Conservation (phyloP, 2,329 filamentous ascomycete genomes). For the Botrytis medusae region DNA sequence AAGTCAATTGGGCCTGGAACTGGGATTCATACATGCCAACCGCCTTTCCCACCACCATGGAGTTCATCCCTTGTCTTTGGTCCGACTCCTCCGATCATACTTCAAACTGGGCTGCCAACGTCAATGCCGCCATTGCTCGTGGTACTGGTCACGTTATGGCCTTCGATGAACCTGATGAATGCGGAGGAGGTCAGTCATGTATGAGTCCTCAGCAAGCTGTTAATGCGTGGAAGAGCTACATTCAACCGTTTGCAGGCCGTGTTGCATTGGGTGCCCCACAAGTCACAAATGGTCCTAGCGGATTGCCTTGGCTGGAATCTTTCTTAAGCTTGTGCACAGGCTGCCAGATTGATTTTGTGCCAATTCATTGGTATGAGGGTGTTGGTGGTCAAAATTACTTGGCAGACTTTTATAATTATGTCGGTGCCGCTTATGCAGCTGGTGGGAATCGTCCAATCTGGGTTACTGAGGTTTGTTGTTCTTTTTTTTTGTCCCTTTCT, state of each 20-base stretch:
- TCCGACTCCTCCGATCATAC: slow-evolving; percentile 33
- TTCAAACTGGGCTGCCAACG: not conserved
- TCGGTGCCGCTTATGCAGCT: not conserved
- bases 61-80: slow-evolving; percentile 69
- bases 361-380: slow-evolving; percentile 50
- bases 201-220: slow-evolving; percentile 41
- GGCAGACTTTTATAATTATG: slow-evolving; percentile 29
- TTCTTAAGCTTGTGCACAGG: slow-evolving; percentile 45
- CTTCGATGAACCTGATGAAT: slow-evolving; percentile 71
- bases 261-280: slow-evolving; percentile 48
- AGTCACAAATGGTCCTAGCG: slow-evolving; percentile 47
- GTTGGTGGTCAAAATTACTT: slow-evolving; percentile 45
- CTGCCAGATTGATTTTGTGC: slow-evolving; percentile 48
- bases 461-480: slow-evolving; percentile 12
- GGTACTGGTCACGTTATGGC: slow-evolving; percentile 59
- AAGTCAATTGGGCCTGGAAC: slow-evolving; percentile 60
- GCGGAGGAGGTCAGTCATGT: slow-evolving; percentile 52
- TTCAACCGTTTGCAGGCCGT: slow-evolving; percentile 46
- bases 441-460: slow-evolving; percentile 13
- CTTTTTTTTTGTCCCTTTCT: not conserved
- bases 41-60: slow-evolving; percentile 46
- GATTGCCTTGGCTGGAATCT: slow-evolving; percentile 44
- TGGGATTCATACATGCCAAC: slow-evolving; percentile 54
- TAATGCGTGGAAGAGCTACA: slow-evolving; percentile 43
- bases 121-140: slow-evolving; percentile 16